These are phyloP conservation scores for Neonectria hederae DNA, from an alignment of 2,329 filamentous ascomycete species.

Conservation along the genomic window DNA sequence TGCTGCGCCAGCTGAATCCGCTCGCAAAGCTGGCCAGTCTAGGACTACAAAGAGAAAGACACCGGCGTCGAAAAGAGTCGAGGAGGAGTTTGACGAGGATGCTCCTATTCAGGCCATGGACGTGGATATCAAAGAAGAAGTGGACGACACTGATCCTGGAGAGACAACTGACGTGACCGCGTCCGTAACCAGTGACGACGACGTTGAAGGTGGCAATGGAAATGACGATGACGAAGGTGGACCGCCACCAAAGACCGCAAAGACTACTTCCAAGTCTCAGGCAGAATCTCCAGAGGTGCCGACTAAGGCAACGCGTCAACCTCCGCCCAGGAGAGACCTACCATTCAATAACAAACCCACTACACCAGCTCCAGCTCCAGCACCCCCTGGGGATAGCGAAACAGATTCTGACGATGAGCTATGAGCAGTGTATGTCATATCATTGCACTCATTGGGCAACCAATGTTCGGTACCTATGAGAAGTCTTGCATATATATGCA, in stretches of 20 bases:
- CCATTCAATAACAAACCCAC: slow-evolving; percentile 56
- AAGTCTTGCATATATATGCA: not conserved
- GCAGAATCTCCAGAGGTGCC: slow-evolving; percentile 18
- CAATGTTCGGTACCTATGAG: not conserved
- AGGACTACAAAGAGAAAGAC: slow-evolving; percentile 63
- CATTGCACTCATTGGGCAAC: slow-evolving; percentile 1
- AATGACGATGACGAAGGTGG: slow-evolving; percentile 34
- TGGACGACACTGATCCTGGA: slow-evolving; percentile 53
- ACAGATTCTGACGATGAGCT: slow-evolving; percentile 67
- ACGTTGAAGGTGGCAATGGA: slow-evolving; percentile 50
- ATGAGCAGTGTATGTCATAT: slow-evolving; percentile 43
- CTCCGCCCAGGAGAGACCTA: slow-evolving; percentile 53
- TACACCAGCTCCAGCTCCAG: slow-evolving; percentile 36
- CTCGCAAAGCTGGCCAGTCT: slow-evolving; percentile 47
- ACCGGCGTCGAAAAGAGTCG: slow-evolving; percentile 48
- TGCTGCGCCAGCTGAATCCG: slow-evolving; percentile 36
- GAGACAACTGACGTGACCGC: slow-evolving; percentile 52
- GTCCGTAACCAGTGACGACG: slow-evolving; percentile 55
- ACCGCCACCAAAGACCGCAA: slow-evolving; percentile 11
- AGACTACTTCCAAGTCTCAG: not conserved
- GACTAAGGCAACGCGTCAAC: slow-evolving; percentile 35
- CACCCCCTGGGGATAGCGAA: slow-evolving; percentile 51
- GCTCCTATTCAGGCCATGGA: slow-evolving; percentile 59
- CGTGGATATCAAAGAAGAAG: slow-evolving; percentile 52
- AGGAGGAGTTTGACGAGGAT: slow-evolving; percentile 55